Evolutionary conservation across 2,329 filamentous ascomycete species (phyloP), one percentile per base, ranked within the genome.

Genomic region (Aspergillus eucalypticola): DNA sequence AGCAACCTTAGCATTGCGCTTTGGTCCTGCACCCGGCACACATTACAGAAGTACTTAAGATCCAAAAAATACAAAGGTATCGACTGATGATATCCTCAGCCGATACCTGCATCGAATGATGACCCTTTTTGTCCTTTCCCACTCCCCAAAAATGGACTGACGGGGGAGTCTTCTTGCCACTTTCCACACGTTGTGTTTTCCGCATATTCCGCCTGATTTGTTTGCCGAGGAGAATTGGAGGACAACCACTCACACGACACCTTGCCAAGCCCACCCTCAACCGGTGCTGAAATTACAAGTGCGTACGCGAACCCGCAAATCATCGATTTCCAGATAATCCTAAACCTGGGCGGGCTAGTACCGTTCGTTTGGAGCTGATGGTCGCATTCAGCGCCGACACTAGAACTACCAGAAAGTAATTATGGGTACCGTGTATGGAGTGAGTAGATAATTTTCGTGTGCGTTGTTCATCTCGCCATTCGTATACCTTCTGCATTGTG

Each of bases 231-330:
- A 57, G 32, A n/a, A 57, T n/a, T 23, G 11, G 3, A 49, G 41
- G 10, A 11, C n/a, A 49, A 17, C n/a, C n/a, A 38, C 56, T 59
- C 61, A 57, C 61, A 62, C 61, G 54, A 62, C 56, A 59, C 27
- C 13, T 38, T 51, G 63, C 61, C 59, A 61, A 64, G 58, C 55
- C 32, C 35, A 32, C 54, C 19, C 27, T 58, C 42, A 51, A 54
- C 52, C 41, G 41, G 38, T n/a, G 42, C 38, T 17, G 53, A 44
- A 55, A 48, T 56, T 56, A 44, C 41, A 56, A 50, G 27, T 41
- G 44, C 44, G 44, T 57, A 57, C 15, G 21, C 44, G 32, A 39
- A 27, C 32, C 46, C 46, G 46, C 46, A 50, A 50, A 50, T 50
- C 46, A 29, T 50, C 46, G 46, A 50, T 29, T 29, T 50, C 25